Percentiles rank a stretch among this genome's conserved stretches.
Conservation (phyloP, 768 basidiomycete genomes). For the Hypholoma sublateritium region DNA sequence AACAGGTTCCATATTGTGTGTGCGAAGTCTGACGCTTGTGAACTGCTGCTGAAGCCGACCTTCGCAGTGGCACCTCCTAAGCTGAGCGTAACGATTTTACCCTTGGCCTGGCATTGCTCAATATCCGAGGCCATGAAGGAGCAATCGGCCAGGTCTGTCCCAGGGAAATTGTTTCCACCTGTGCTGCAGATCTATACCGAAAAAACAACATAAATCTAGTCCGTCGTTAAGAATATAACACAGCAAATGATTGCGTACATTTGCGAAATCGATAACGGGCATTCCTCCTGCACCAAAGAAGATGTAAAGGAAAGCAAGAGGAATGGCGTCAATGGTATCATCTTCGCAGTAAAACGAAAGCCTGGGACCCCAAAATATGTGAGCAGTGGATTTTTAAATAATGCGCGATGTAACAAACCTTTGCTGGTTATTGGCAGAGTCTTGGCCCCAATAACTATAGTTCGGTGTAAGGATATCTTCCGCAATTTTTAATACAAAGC, state of each 20-base stretch:
- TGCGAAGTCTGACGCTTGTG: conserved; percentile 54
- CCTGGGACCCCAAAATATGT: conserved; percentile 13
- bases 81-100: conserved; percentile 53
- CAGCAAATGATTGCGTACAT: conserved; percentile 35
- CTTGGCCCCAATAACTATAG: conserved; percentile 43
- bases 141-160: conserved; percentile 65
- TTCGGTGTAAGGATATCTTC: neutral
- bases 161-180: conserved; percentile 49
- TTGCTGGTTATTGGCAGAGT: conserved; percentile 37
- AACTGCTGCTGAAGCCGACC: conserved; percentile 53
- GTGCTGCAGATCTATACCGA: conserved; percentile 51
- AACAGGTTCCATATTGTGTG: conserved; percentile 69
- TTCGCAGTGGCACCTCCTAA: conserved; percentile 61
- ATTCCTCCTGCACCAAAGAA: conserved; percentile 62
- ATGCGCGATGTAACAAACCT: conserved; percentile 20
- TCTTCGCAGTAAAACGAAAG: conserved; percentile 66
- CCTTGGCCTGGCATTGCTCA: conserved; percentile 60
- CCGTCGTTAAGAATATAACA: neutral
- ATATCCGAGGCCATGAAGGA: conserved; percentile 61
- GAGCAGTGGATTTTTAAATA: neutral
- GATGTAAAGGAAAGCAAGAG: conserved; percentile 57
- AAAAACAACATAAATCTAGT: neutral
- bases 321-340: conserved; percentile 59
- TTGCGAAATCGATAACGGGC: conserved; percentile 62
- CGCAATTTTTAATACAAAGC: neutral